phyloP scores from a whole-genome alignment of 2,329 filamentous ascomycete genomes.

The Trichophyton mentagrophytes region DNA sequence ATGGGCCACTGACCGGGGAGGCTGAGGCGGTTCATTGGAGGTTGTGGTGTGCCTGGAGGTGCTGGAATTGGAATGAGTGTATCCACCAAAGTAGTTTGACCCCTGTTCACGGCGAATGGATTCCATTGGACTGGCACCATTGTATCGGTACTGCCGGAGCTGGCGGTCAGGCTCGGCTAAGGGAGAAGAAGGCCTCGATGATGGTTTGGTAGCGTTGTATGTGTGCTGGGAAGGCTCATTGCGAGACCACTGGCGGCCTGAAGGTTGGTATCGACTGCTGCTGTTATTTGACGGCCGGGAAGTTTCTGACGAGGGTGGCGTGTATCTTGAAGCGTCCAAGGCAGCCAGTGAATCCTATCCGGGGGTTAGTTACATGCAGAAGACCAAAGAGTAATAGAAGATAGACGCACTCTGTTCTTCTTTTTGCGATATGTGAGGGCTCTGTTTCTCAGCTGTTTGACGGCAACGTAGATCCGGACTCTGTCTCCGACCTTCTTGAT shows the following conservation, averaged over 20 bases:
- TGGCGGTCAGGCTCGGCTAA: slow-evolving; percentile 40
- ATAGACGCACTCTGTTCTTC: slow-evolving; percentile 58
- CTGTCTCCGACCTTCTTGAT: slow-evolving; percentile 96
- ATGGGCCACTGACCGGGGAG: slow-evolving; percentile 54
- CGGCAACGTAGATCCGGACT: slow-evolving; percentile 75
- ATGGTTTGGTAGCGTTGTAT: slow-evolving; percentile 14
- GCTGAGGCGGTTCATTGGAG: slow-evolving; percentile 50
- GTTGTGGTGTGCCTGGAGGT: slow-evolving; percentile 46
- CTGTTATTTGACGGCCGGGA: slow-evolving; percentile 46
- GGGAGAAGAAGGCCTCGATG: slow-evolving; percentile 61
- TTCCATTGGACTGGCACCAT: slow-evolving; percentile 46
- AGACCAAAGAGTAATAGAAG: not conserved
- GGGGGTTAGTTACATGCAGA: not conserved
- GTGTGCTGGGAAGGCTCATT: slow-evolving; percentile 17
- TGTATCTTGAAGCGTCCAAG: slow-evolving; percentile 54
- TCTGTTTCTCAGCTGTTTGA: slow-evolving; percentile 69
- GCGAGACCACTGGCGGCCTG: slow-evolving; percentile 50
- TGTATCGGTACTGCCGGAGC: slow-evolving; percentile 48
- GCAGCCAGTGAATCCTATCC: slow-evolving; percentile 68
- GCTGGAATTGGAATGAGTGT: slow-evolving; percentile 34
- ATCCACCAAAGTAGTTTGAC: slow-evolving; percentile 41
- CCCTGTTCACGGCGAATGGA: slow-evolving; percentile 38
- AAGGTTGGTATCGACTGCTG: slow-evolving; percentile 36
- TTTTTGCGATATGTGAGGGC: slow-evolving; percentile 66
- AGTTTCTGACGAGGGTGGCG: slow-evolving; percentile 51